phyloP scores from a whole-genome alignment of 139 green algal species.

The Coccomyxa sp. region DNA sequence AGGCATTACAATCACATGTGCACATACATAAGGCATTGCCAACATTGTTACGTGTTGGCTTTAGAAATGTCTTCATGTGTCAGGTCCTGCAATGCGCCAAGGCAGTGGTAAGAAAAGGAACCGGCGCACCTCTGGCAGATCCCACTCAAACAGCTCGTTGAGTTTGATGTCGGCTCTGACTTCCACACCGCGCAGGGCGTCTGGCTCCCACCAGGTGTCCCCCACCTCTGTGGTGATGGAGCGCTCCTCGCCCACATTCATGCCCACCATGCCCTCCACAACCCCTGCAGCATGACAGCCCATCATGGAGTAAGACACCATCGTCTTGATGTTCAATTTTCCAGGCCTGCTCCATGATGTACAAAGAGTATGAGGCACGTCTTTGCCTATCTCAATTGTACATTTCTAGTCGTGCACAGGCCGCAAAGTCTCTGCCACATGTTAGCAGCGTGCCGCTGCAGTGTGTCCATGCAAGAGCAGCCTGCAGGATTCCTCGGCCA shows the following conservation, averaged over 20 bases:
- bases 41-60: not conserved
- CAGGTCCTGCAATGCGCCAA: constrained; percentile 7
- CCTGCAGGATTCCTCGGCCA: too few species aligned
- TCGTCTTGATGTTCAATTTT: not conserved
- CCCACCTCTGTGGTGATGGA: constrained; percentile 25
- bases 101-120: not conserved
- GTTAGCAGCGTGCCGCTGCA: not conserved
- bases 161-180: constrained; percentile 30
- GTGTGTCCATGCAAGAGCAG: too few species aligned
- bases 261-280: constrained; percentile 26
- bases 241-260: constrained; percentile 36
- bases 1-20: not conserved
- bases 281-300: constrained; percentile 7
- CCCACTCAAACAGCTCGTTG: constrained; percentile 46
- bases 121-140: constrained; percentile 36
- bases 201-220: constrained; percentile 21
- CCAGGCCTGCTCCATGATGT: not conserved
- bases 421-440: not conserved
- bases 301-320: not conserved
- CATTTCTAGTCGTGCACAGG: too few species aligned
- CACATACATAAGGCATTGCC: not conserved
- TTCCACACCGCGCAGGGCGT: constrained; percentile 21
- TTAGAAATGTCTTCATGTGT: not conserved
- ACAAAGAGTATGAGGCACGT: not conserved
- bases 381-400: not conserved